Conservation (phyloP, 2,329 filamentous ascomycete genomes). For the Orbilia oligospora region DNA sequence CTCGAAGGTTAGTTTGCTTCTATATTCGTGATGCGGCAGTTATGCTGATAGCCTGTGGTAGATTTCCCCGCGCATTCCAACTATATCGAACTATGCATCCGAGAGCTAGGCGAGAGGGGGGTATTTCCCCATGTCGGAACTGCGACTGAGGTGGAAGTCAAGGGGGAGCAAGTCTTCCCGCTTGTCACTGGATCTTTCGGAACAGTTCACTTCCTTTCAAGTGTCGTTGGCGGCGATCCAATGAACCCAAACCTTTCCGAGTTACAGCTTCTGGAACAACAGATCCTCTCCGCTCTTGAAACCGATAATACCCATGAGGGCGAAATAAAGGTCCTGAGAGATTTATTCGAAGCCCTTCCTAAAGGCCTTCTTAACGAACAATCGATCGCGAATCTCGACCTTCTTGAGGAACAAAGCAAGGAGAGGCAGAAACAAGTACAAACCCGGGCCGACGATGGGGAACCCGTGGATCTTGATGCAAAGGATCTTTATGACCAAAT, state of each 20-base stretch:
- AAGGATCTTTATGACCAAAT: conserved; percentile 88
- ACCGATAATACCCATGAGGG: conserved; percentile 78
- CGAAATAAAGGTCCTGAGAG: conserved; percentile 88
- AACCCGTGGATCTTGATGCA: conserved; percentile 81
- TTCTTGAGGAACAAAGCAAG: conserved; percentile 82
- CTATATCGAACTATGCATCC: conserved; percentile 88
- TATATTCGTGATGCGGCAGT: background rate
- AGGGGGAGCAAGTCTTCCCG: conserved; percentile 81
- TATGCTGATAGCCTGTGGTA: conserved; percentile 63
- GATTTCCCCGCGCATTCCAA: conserved; percentile 96
- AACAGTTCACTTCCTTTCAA: conserved; percentile 86
- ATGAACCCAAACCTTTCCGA: conserved; percentile 94
- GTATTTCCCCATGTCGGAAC: conserved; percentile 90
- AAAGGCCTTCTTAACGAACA: conserved; percentile 81
- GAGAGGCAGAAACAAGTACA: conserved; percentile 68
- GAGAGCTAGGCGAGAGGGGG: conserved; percentile 84
- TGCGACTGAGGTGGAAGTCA: conserved; percentile 77
- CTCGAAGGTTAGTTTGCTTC: conserved; percentile 75
- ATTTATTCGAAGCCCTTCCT: conserved; percentile 85
- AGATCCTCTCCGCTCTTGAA: conserved; percentile 89
- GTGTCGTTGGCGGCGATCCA: conserved; percentile 77
- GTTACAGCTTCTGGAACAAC: conserved; percentile 88
- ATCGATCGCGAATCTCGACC: conserved; percentile 77
- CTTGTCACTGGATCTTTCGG: conserved; percentile 87
- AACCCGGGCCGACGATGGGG: conserved; percentile 74